phyloP scores from a whole-genome alignment of 1,284 basidiomycete genomes.

The Anthracocystis panici-leucophaei region DNA sequence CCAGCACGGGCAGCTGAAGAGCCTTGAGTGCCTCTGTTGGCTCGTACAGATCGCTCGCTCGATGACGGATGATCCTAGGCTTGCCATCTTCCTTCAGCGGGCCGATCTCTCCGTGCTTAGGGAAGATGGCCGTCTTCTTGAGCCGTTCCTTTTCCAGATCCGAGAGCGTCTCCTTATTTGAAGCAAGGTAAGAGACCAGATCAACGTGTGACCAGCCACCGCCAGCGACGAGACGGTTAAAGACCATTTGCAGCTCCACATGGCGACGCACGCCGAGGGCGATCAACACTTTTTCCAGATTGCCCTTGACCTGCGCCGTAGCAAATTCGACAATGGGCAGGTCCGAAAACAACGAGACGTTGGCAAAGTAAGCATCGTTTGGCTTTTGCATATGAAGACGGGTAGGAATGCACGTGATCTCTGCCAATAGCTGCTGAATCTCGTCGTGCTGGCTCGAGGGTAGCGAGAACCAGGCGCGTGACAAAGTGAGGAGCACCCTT shows the following conservation, averaged over 20 bases:
- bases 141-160: conserved; percentile 80
- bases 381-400: conserved; percentile 81
- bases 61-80: conserved; percentile 55
- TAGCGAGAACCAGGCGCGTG: conserved; percentile 82
- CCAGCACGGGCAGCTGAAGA: conserved; percentile 83
- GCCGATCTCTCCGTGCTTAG: conserved; percentile 73
- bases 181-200: conserved; percentile 76
- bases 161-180: conserved; percentile 80
- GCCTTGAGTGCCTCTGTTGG: conserved; percentile 81
- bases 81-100: conserved; percentile 59
- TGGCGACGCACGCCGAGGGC: conserved; percentile 88
- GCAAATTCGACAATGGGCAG: conserved; percentile 81
- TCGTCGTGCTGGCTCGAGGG: conserved; percentile 75
- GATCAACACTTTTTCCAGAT: conserved; percentile 81
- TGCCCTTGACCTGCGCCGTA: conserved; percentile 78
- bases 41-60: conserved; percentile 76
- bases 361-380: conserved; percentile 85
- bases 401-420: conserved; percentile 85
- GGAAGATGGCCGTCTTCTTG: conserved; percentile 81
- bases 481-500: conserved; percentile 79
- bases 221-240: conserved; percentile 70
- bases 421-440: conserved; percentile 75
- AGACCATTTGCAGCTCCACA: conserved; percentile 75
- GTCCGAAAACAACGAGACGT: conserved; percentile 88
- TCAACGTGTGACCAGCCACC: conserved; percentile 71